Evolutionary conservation across 352 stramenopile species (phyloP), one percentile per base, ranked within the genome.

Genomic region (Globisporangium polare): DNA sequence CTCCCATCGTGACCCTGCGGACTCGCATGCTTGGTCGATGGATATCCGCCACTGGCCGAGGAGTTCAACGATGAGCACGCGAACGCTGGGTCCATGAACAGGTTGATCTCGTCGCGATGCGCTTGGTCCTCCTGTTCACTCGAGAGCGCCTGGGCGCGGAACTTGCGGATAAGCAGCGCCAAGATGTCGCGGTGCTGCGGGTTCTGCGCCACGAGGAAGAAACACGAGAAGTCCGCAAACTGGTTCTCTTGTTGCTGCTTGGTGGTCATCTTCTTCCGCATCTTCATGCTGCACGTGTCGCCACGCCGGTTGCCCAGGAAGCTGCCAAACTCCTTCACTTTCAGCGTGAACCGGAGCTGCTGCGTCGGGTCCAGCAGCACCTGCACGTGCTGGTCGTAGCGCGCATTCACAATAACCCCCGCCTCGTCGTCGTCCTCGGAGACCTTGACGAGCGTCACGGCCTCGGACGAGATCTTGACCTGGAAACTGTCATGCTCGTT

Each of bases 401-500:
- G 42, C 0, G 69, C 67, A 15, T 66, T 78, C n/a, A 75, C 79
- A 5, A 91, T 74, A 0, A 89, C 69, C 4, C 85, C 85, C 37
- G 71, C 73, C 59, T 92, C 83, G 15, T 78, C 71, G 24, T 90
- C 80, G 4, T 87, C 61, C 56, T 94, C 85, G 5, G 85, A 90
- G 45, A 92, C 78, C 61, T 94, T 94, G 6, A 87, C 62, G 18
- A 94, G 60, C 35, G 60, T 69, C 17, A 94, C 78, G 0, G 61
- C 57, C 6, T 84, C 73, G 0, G 74, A 54, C 0, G 65, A 69
- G 37, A 94, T 94, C 58, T 90, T 91, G 54, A 94, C 67, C 61
- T 94, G 85, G 67, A 94, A 94, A 39, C 78, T 92, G 49, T 94
- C 85, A 50, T 76, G 61, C 47, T 94, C 85, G 39, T 90, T 90